Evolutionary conservation across 2,329 filamentous ascomycete species (phyloP).

Genomic region (Diaporthe sp.): DNA sequence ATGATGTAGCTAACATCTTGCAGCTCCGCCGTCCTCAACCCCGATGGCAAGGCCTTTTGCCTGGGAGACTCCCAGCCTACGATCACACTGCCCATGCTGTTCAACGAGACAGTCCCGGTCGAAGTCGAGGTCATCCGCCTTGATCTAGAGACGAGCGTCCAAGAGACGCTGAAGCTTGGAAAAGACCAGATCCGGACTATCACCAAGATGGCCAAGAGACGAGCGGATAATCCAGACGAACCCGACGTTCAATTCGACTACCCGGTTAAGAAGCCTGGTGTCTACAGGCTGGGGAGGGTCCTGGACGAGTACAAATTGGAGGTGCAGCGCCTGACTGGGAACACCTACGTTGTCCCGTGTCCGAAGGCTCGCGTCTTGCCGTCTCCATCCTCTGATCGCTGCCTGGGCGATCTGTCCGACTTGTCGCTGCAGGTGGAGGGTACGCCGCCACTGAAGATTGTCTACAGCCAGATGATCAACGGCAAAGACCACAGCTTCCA

Average conservation of each 20-base stretch:
- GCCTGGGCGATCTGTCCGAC: constrained; percentile 89
- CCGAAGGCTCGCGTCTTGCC: constrained; percentile 82
- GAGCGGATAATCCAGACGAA: constrained; percentile 73
- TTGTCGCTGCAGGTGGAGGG: constrained; percentile 87
- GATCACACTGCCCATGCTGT: constrained; percentile 83
- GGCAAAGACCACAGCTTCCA: constrained; percentile 86
- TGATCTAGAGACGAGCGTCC: constrained; percentile 84
- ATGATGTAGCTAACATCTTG: constrained; percentile 47
- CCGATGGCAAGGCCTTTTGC: constrained; percentile 84
- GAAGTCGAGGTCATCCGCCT: constrained; percentile 90
- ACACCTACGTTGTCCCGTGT: constrained; percentile 88
- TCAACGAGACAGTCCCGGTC: constrained; percentile 93
- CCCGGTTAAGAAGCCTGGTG: constrained; percentile 85
- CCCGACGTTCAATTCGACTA: constrained; percentile 79
- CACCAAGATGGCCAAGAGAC: constrained; percentile 76
- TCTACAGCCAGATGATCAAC: constrained; percentile 91
- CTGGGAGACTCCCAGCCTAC: constrained; percentile 74
- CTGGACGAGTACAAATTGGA: constrained; percentile 95
- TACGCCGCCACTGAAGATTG: constrained; percentile 91
- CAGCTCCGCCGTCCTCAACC: constrained; percentile 89
- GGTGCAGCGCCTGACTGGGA: constrained; percentile 81
- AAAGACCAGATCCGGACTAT: constrained; percentile 82
- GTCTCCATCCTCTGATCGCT: constrained; percentile 76
- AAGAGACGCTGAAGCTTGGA: constrained; percentile 84
- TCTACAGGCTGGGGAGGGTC: constrained; percentile 88